Conservation (phyloP, 495 filamentous ascomycete species). For the Massariosphaeria phaeospora region DNA sequence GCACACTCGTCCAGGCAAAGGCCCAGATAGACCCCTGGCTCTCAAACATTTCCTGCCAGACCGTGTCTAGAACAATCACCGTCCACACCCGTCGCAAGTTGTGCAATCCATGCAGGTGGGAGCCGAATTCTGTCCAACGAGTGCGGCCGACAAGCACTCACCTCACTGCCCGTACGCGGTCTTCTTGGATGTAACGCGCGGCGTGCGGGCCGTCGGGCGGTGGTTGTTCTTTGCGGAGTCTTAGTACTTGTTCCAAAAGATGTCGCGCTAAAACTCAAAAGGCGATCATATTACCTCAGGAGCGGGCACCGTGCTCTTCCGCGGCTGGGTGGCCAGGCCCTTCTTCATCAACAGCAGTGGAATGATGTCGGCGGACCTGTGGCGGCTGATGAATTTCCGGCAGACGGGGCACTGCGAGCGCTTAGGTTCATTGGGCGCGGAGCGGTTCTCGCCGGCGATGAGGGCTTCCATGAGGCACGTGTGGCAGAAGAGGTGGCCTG, state of each 20-base stretch:
- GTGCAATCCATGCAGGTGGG: too few relatives aligned
- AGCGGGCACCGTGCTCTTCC: slow-evolving; percentile 18
- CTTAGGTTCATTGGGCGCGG: slow-evolving; percentile 22
- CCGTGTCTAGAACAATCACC: too few relatives aligned
- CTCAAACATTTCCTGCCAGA: too few relatives aligned
- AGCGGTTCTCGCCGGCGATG: slow-evolving; percentile 52
- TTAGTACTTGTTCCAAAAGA: neutral
- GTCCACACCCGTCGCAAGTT: too few relatives aligned
- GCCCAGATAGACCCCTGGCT: too few relatives aligned
- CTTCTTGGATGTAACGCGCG: too few relatives aligned
- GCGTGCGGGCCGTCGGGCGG: too few relatives aligned
- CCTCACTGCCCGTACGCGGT: too few relatives aligned
- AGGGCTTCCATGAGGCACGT: slow-evolving; percentile 73
- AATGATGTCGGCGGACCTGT: slow-evolving; percentile 33
- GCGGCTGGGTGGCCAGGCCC: slow-evolving; percentile 30
- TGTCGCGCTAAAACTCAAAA: neutral
- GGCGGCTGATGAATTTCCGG: slow-evolving; percentile 34
- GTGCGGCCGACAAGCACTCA: too few relatives aligned
- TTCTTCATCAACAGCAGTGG: slow-evolving; percentile 36
- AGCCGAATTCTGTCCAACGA: too few relatives aligned
- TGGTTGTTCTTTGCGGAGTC: neutral
- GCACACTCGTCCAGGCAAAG: too few relatives aligned
- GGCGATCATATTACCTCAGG: neutral
- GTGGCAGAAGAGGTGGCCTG: slow-evolving; percentile 83
- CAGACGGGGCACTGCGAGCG: slow-evolving; percentile 41